These are phyloP conservation scores for Paulownia fortunei DNA, from an alignment of 257 asterid genomes.

Conservation along the genomic window DNA sequence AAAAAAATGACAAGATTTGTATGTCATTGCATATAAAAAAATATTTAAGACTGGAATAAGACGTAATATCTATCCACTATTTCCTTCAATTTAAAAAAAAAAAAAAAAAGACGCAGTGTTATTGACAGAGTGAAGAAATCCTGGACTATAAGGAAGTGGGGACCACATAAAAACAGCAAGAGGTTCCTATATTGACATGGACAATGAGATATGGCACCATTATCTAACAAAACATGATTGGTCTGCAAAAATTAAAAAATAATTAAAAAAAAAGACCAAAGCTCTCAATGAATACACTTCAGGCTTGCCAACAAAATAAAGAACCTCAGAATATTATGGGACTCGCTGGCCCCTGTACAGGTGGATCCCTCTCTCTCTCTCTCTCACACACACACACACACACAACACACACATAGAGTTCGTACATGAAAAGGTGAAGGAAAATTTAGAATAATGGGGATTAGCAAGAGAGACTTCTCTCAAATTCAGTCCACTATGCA, in stretches of 20 bases:
- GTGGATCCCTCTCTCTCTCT: slow-evolving; percentile 22
- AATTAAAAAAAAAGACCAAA: too few relatives aligned
- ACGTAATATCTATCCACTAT: background rate
- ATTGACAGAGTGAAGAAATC: slow-evolving; percentile 13
- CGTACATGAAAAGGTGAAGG: background rate
- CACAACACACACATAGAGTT: background rate
- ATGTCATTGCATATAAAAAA: slow-evolving; percentile 13
- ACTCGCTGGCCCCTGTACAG: slow-evolving; percentile 11
- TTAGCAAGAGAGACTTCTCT: background rate
- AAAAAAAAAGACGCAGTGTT: background rate
- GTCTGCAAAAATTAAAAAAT: too few relatives aligned
- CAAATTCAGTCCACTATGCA: slow-evolving; percentile 15
- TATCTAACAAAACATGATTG: too few relatives aligned
- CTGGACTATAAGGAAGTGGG: too few relatives aligned
- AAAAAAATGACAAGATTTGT: slow-evolving; percentile 2
- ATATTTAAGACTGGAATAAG: slow-evolving; percentile 1
- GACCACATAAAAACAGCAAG: too few relatives aligned
- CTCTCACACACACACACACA: background rate
- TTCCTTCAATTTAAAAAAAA: background rate
- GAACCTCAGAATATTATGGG: slow-evolving; percentile 27
- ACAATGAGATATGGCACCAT: too few relatives aligned
- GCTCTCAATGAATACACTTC: too few relatives aligned
- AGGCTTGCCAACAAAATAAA: slow-evolving; percentile 24
- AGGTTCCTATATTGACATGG: too few relatives aligned
- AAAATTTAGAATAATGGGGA: background rate